Evolutionary conservation across 352 stramenopile genomes (phyloP), one percentile per base, ranked within the genome.

Genomic region (Pythium scleroteichum): DNA sequence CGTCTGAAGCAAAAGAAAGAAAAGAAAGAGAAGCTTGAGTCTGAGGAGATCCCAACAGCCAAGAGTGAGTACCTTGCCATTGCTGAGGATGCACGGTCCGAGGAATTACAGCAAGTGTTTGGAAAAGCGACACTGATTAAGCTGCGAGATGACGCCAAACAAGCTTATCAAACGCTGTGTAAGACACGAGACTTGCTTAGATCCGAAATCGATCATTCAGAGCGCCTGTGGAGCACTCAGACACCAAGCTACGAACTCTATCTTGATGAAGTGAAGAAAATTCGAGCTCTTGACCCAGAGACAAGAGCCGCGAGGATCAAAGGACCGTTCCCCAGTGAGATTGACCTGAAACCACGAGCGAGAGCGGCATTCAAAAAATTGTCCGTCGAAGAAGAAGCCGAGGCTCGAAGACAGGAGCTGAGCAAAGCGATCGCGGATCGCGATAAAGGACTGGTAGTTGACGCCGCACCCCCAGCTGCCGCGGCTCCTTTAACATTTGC

Each of bases 21-120:
- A 3, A 71, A 72, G 14, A 62, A 77, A 22, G 53, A 68, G 9
- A 60, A 66, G 19, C 66, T 94, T 2, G 71, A 82, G 1, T 61
- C 73, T 4, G 58, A 85, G 0, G 68, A 77, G 10, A 87, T 94
- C 29, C 84, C 82, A 1, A 72, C 82, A 23, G 84, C 82, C 13
- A 94, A 90, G 58, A 70, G 68, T 2, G 84, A 94, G 62, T 94
- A 94, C 61, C 53, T 88, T 2, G 84, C 84, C 19, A 73, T 91
- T 24, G 79, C 84, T 7, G 82, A 90, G 14, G 83, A 93, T 51
- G 82, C 74, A 13, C 79, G 83, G 0, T 89, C 73, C 6, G 81
- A 93, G 22, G 73, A 85, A 23, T 62, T 91, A 17, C 76, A 87
- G 64, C 71, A 72, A 14, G 50, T 63, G 1, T 91, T 93, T 53